A percentile compares a stretch with the other conserved stretches of the same genome.
These are phyloP conservation scores for Pleodorina starrii DNA, from an alignment of 139 green algal genomes.

Conservation along the genomic window DNA sequence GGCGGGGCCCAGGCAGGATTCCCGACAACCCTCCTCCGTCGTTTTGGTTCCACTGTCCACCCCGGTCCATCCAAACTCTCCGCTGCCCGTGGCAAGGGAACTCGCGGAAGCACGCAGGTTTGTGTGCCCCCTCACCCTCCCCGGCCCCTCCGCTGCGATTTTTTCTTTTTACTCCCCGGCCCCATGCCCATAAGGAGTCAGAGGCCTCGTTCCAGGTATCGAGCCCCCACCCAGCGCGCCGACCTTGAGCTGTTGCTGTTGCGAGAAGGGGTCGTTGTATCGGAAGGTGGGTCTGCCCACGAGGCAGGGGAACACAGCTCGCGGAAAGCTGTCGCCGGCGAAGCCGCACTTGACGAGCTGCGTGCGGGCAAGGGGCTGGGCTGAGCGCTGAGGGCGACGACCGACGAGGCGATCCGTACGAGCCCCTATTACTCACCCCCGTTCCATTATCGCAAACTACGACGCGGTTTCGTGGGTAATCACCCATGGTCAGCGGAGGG, in stretches of 20 bases:
- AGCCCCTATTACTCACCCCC: constrained; percentile 52
- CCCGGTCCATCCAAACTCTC: no score
- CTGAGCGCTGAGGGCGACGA: neutral
- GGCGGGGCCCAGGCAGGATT: no score
- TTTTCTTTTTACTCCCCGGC: no score
- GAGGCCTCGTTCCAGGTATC: no score
- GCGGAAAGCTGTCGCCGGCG: constrained; percentile 78
- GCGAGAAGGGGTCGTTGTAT: constrained; percentile 36
- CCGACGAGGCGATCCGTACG: neutral
- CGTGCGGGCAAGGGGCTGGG: neutral
- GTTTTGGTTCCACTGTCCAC: no score
- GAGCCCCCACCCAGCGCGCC: no score
- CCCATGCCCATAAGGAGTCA: no score
- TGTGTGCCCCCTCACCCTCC: no score
- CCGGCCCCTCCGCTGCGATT: no score
- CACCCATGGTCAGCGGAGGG: neutral
- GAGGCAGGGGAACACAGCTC: constrained; percentile 75
- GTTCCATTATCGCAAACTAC: constrained; percentile 84
- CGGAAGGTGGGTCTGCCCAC: constrained; percentile 59
- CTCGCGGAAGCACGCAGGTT: no score
- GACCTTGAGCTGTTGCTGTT: constrained; percentile 44
- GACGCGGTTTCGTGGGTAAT: constrained; percentile 57
- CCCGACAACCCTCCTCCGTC: no score
- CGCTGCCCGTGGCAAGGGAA: no score
- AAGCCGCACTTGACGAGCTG: constrained; percentile 85